Evolutionary conservation across 345 rosid species (phyloP), one percentile per base, ranked within the genome.

Genomic region (Moricandia moricandioides): DNA sequence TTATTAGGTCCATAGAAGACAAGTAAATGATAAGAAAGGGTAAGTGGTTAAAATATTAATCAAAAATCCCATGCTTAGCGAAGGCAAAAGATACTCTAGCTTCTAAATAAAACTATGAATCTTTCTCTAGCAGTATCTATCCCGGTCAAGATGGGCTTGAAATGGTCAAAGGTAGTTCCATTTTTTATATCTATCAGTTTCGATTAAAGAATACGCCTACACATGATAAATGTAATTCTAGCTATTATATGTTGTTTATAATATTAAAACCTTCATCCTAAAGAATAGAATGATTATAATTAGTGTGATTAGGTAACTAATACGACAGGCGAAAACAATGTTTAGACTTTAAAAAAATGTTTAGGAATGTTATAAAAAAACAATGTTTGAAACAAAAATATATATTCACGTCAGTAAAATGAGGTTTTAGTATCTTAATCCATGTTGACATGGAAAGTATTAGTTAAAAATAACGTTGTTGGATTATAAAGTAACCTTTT

Each of bases 21-120:
- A n/a, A 13, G 6, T 45, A 1, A 45, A 13, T 45, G 52, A 5
- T 1, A 45, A 6, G 52, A 4, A 43, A 13, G 5, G 16, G 49
- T 43, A 47, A 47, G 52, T n/a, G 18, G 52, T 47, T 7, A 37
- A 51, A 3, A 49, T 35, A 21, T 21, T 21, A 21, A 49, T 26
- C 4, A 27, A 16, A 75, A 75, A 45, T 51, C 9, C 47, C 35
- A 76, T 55, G 69, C 74, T 69, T 75, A 75, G 45, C 68, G 45
- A 59, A 51, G 43, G 27, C 26, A 59, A 75, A 51, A 37, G 57
- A 29, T 14, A 21, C 65, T 13, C n/a, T 67, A 31, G 17, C 61
- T 67, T 67, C 52, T n/a, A 47, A 14, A 18, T 21, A 14, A 27
- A 59, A 58, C 29, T 14, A 7, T 16, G 60, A 2, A 47, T n/a